Evolutionary conservation across 345 rosid species (phyloP).

Genomic region (Jatropha curcas): DNA sequence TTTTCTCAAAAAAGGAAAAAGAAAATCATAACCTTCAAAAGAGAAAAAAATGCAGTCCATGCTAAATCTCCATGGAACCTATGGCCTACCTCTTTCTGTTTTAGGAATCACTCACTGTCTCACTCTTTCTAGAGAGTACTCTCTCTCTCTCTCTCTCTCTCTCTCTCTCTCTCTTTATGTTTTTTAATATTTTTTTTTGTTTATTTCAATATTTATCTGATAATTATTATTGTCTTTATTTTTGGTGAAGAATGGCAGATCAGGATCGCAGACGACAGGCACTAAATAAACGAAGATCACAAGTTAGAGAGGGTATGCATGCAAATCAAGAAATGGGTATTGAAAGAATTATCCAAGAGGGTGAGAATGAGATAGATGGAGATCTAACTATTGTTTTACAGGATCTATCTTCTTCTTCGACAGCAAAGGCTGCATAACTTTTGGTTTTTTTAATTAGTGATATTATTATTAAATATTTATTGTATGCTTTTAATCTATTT

Average conservation of each 20-base stretch:
- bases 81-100: conserved; percentile 55
- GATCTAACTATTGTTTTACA: conserved; percentile 39
- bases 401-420: conserved; percentile 27
- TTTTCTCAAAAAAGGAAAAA: too few relatives aligned
- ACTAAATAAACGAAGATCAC: conserved; percentile 38
- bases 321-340: conserved; percentile 31
- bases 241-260: conserved; percentile 49
- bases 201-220: background rate
- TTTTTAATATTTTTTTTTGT: background rate
- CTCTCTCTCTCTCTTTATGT: background rate
- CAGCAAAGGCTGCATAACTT: conserved; percentile 49
- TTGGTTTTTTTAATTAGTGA: background rate
- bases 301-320: conserved; percentile 13
- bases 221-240: too few relatives aligned
- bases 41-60: conserved; percentile 49
- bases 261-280: conserved; percentile 55
- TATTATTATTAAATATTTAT: background rate
- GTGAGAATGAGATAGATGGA: conserved; percentile 25
- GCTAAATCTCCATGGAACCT: conserved; percentile 42
- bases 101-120: conserved; percentile 42
- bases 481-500: background rate
- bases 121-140: conserved; percentile 45
- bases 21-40: background rate
- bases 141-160: too few relatives aligned
- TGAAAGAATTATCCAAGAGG: conserved; percentile 21